These are phyloP conservation scores for Ascoidea rubescens DNA, from an alignment of 805 yeast species.

Conservation along the genomic window DNA sequence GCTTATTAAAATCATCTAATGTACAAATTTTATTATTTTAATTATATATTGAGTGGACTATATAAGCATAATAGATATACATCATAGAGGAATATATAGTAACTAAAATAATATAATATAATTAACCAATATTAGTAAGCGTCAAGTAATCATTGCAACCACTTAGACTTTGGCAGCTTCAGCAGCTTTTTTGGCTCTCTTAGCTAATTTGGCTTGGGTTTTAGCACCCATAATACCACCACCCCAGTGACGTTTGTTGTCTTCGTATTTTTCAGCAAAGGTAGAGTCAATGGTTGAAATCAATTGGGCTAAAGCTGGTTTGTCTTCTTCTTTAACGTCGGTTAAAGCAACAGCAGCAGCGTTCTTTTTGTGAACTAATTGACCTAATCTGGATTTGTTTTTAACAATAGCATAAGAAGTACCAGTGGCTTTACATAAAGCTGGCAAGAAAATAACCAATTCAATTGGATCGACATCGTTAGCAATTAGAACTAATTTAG, in stretches of 20 bases:
- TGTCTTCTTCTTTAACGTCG: conserved; percentile 90
- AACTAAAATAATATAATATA: too few species aligned
- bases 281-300: conserved; percentile 87
- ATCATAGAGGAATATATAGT: too few species aligned
- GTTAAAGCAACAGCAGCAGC: conserved; percentile 95
- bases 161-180: conserved; percentile 14
- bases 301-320: conserved; percentile 85
- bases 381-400: conserved; percentile 98
- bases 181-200: conserved; percentile 38
- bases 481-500: conserved; percentile 93
- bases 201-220: conserved; percentile 75
- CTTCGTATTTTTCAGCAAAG: conserved; percentile 91
- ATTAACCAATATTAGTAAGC: too few species aligned
- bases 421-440: conserved; percentile 98
- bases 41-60: too few species aligned
- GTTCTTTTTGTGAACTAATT: conserved; percentile 94
- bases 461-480: conserved; percentile 99
- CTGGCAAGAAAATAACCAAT: conserved; percentile 93
- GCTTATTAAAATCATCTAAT: too few species aligned
- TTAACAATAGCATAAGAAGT: conserved; percentile 96
- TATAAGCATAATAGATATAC: too few species aligned
- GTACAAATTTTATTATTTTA: too few species aligned
- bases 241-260: conserved; percentile 98
- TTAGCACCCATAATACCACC: conserved; percentile 97
- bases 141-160: too few species aligned